Evolutionary conservation across 441 rosid species (phyloP).

Genomic region (Geranium incanum): DNA sequence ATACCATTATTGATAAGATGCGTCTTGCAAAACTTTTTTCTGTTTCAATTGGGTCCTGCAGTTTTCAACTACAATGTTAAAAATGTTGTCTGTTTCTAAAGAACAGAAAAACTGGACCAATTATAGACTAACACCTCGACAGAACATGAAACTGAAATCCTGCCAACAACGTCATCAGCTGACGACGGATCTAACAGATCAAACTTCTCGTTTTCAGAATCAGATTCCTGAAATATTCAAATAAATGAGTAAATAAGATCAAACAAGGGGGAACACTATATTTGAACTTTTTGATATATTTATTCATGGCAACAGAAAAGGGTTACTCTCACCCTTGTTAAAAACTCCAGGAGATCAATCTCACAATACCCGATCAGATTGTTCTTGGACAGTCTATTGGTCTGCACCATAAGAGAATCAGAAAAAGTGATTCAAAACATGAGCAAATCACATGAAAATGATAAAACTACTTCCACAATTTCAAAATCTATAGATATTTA

Average conservation of each 20-base stretch:
- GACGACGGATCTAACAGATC: conserved; percentile 68
- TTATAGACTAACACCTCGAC: conserved; percentile 51
- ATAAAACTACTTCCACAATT: conserved; percentile 2
- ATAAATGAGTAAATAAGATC: neutral
- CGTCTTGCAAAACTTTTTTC: conserved; percentile 81
- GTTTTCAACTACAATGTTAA: conserved; percentile 22
- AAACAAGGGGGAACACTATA: neutral
- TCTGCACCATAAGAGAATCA: conserved; percentile 41
- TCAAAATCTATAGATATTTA: neutral
- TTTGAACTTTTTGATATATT: neutral
- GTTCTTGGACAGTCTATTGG: conserved; percentile 65
- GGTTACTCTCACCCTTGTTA: conserved; percentile 39
- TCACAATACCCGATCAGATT: conserved; percentile 69
- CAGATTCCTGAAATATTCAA: conserved; percentile 49
- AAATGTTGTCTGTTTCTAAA: conserved; percentile 14
- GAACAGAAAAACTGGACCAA: neutral
- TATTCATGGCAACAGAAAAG: conserved; percentile 9
- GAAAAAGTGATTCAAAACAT: conserved; percentile 9
- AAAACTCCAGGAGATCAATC: conserved; percentile 66
- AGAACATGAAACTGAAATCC: conserved; percentile 58
- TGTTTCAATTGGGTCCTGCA: conserved; percentile 85
- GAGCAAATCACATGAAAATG: conserved; percentile 1
- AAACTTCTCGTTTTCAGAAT: conserved; percentile 39
- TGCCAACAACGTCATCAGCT: conserved; percentile 51
- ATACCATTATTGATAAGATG: conserved; percentile 79